Evolutionary conservation across 805 yeast species (phyloP).

Genomic region (Monosporozyma yasuniensis): DNA sequence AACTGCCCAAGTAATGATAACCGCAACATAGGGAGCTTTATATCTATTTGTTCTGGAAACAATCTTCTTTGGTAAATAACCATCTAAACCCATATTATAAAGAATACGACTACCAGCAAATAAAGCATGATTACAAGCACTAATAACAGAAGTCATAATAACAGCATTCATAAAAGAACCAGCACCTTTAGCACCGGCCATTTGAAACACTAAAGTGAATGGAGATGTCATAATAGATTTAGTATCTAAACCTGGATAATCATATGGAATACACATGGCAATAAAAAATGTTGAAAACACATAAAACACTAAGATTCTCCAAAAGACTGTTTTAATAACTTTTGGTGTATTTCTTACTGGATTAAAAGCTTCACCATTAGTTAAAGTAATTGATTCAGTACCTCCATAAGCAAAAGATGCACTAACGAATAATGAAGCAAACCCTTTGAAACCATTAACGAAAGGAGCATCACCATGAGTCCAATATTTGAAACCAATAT

Average conservation of each 20-base stretch:
- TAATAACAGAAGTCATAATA: slow-evolving; percentile 44
- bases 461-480: slow-evolving; percentile 45
- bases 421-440: slow-evolving; percentile 41
- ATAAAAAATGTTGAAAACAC: slow-evolving; percentile 47
- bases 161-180: slow-evolving; percentile 44
- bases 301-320: slow-evolving; percentile 50
- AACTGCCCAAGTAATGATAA: slow-evolving; percentile 40
- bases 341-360: slow-evolving; percentile 52
- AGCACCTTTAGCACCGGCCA: slow-evolving; percentile 46
- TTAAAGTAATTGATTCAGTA: slow-evolving; percentile 39
- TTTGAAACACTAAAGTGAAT: slow-evolving; percentile 39
- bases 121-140: slow-evolving; percentile 48
- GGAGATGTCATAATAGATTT: slow-evolving; percentile 35
- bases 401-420: slow-evolving; percentile 48
- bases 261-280: slow-evolving; percentile 51
- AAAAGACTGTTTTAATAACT: slow-evolving; percentile 49
- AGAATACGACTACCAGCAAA: slow-evolving; percentile 44
- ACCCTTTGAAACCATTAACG: slow-evolving; percentile 44
- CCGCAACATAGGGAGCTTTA: slow-evolving; percentile 43
- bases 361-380: slow-evolving; percentile 48
- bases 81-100: slow-evolving; percentile 42
- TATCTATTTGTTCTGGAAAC: slow-evolving; percentile 36
- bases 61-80: slow-evolving; percentile 24
- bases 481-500: slow-evolving; percentile 52
- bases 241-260: slow-evolving; percentile 38